These are phyloP conservation scores for Zelonia costaricensis DNA, from an alignment of 208 protist species.

Conservation along the genomic window DNA sequence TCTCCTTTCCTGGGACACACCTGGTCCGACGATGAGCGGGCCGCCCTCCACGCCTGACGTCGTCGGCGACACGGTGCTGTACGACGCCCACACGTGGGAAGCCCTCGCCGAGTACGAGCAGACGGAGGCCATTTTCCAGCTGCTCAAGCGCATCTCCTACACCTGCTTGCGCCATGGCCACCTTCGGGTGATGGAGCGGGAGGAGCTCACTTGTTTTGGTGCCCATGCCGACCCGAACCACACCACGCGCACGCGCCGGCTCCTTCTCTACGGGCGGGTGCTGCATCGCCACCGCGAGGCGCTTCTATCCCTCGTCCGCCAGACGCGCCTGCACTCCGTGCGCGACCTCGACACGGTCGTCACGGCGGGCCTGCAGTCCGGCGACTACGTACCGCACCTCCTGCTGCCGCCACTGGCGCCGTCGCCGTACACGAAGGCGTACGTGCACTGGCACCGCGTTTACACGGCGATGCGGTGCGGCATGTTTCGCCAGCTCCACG, in stretches of 20 bases:
- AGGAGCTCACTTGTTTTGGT: conserved; percentile 29
- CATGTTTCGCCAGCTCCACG: conserved; percentile 55
- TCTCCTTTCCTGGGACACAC: not conserved
- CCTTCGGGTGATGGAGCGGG: conserved; percentile 51
- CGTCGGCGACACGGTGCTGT: not conserved
- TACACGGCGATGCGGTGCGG: conserved; percentile 78
- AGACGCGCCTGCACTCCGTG: conserved; percentile 60
- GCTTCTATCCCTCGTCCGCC: conserved; percentile 71
- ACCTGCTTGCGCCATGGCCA: conserved; percentile 55
- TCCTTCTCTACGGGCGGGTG: conserved; percentile 73
- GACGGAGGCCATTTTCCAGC: conserved; percentile 45
- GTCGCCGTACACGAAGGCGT: conserved; percentile 42
- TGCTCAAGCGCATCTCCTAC: conserved; percentile 45
- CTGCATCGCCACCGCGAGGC: conserved; percentile 56
- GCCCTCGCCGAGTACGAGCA: conserved; percentile 76
- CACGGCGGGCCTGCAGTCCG: conserved; percentile 43
- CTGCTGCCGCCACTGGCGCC: conserved; percentile 64
- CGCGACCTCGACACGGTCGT: conserved; percentile 69
- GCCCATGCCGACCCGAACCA: not conserved
- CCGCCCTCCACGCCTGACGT: not conserved
- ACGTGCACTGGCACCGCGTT: conserved; percentile 56
- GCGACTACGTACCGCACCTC: conserved; percentile 63
- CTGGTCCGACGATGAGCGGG: too few species aligned
- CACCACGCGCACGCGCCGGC: conserved; percentile 14
- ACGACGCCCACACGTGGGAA: conserved; percentile 44